Evolutionary conservation across 768 basidiomycete genomes (phyloP).

Genomic region (Psilocybe tampanensis): DNA sequence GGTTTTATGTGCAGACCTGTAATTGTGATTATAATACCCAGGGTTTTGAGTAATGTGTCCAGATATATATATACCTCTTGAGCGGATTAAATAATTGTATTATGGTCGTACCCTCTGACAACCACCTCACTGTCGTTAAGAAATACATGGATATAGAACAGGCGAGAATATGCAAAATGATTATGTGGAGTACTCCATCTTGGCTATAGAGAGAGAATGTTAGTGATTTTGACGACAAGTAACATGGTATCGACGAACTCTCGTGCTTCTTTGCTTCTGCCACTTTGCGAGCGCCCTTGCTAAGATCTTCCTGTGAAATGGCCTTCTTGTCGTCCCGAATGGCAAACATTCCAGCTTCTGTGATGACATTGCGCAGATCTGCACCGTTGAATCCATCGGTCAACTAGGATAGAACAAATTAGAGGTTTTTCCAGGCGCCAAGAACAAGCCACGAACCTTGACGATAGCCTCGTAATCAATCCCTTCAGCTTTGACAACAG

Average conservation of each 20-base stretch:
- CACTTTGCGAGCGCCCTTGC: conserved; percentile 95
- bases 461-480: conserved; percentile 99
- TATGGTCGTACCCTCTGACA: not conserved
- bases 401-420: conserved; percentile 44
- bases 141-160: conserved; percentile 1
- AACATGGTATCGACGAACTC: no score
- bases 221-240: no score
- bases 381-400: conserved; percentile 96
- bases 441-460: conserved; percentile 56
- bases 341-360: conserved; percentile 98
- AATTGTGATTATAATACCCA: conserved; percentile 22
- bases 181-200: conserved; percentile 55
- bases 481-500: conserved; percentile 93
- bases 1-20: not conserved
- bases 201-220: conserved; percentile 35
- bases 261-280: conserved; percentile 98
- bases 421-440: conserved; percentile 1
- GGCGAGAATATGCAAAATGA: conserved; percentile 16
- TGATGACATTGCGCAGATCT: conserved; percentile 92
- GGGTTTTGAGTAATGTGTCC: conserved; percentile 15
- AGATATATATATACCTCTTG: conserved; percentile 16
- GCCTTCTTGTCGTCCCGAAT: conserved; percentile 97
- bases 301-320: conserved; percentile 91
- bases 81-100: conserved; percentile 6
- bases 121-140: not conserved